Base-by-base conservation (phyloP, 257 asterid genomes). In the Eustoma russellianum region DNA sequence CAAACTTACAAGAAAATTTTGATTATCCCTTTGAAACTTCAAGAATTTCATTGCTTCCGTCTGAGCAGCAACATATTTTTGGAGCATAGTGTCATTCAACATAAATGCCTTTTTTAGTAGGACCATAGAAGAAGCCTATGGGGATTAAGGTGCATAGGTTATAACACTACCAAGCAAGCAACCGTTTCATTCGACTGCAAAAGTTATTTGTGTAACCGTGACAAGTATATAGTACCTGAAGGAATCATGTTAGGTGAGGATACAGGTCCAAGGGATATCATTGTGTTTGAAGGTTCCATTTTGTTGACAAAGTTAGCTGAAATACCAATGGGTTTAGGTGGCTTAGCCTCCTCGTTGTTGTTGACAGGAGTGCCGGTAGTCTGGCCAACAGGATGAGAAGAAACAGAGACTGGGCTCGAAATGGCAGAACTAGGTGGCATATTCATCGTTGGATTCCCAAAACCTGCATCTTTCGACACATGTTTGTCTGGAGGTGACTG, bases 351-450 rank as follows among this genome's bases (percentile, higher is more conserved):
- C 30, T 24, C 30, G 30, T 76, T 79, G 24, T 52, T 75, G 46
- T 57, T 73, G 48, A 66, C 60, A 56, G 74, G 46, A 7, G 52
- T 65, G 70, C 46, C 68, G 60, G 52, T 55, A 1, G 73, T 55
- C 65, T 58, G 83, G 55, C 75, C 81, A 33, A 71, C 52, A 13
- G 85, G 90, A 66, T 73, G 76, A 34, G 92, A 77, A 53, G 88
- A 78, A 62, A 77, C 79, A 9, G 94, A 80, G 40, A 75, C 70
- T 34, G 91, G 90, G 69, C 87, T 83, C 0, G 81, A 70, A 46
- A 70, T 81, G 41, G 75, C 81, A 33, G 84, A 66, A 67, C 65
- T 56, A 14, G 69, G 67, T 9, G 71, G 73, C 5, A 56, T 58
- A 45, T 62, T 73, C 57, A 61, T 60, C 65, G 62, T 51, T 55